Percentiles rank a stretch among this genome's conserved stretches.
phyloP scores from a whole-genome alignment of 306 rosid species.

The Vigna angularis region DNA sequence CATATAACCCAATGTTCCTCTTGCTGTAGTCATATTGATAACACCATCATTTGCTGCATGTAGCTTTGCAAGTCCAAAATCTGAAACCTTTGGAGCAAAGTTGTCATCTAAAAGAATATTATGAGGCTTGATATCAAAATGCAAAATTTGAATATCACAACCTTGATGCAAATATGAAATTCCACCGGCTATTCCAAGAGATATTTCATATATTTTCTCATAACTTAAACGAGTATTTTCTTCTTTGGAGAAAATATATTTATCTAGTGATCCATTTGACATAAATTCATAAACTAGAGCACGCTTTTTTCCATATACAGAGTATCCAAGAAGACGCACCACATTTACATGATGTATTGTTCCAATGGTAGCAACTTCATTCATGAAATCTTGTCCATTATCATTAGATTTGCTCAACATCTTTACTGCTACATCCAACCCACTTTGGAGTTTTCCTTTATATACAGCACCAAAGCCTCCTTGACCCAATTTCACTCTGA shows the following conservation, averaged over 20 bases:
- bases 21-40: conserved; percentile 33
- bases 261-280: conserved; percentile 44
- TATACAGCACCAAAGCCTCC: conserved; percentile 43
- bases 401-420: conserved; percentile 6
- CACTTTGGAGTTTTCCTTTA: conserved; percentile 34
- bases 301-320: neutral
- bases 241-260: conserved; percentile 28
- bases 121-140: conserved; percentile 41
- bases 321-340: conserved; percentile 14
- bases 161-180: conserved; percentile 41
- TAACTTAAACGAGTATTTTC: neutral
- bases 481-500: conserved; percentile 39
- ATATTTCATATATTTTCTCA: conserved; percentile 15
- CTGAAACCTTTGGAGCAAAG: conserved; percentile 38
- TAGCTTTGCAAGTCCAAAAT: conserved; percentile 44
- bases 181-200: conserved; percentile 37
- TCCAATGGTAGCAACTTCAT: conserved; percentile 22
- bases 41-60: neutral
- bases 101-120: conserved; percentile 14
- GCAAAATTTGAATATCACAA: conserved; percentile 40
- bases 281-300: conserved; percentile 40
- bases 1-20: conserved; percentile 43
- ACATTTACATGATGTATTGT: conserved; percentile 9
- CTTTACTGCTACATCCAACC: conserved; percentile 32
- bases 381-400: conserved; percentile 41